These are phyloP conservation scores for Saprolegnia diclina DNA, from an alignment of 352 stramenopile species.

Conservation along the genomic window DNA sequence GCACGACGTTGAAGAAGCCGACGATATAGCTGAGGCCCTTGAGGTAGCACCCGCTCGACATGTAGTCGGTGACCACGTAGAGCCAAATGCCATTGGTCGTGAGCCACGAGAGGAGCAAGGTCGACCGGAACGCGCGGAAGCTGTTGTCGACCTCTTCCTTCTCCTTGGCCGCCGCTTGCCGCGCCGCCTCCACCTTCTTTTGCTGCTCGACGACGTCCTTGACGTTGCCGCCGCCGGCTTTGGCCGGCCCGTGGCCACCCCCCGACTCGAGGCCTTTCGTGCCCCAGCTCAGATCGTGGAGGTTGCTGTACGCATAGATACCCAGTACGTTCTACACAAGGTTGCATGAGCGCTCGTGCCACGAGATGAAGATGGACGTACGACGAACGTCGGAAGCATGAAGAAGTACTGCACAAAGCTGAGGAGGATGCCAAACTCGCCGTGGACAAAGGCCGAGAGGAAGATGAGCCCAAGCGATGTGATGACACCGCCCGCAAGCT, in stretches of 20 bases:
- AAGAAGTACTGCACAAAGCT: constrained; percentile 41
- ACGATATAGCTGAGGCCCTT: constrained; percentile 42
- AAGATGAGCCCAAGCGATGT: constrained; percentile 31
- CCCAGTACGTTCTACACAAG: constrained; percentile 33
- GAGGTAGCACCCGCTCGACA: constrained; percentile 46
- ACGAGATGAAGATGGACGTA: neutral
- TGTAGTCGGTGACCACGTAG: constrained; percentile 40
- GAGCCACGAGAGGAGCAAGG: constrained; percentile 47
- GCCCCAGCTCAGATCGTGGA: constrained; percentile 37
- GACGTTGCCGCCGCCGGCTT: constrained; percentile 32
- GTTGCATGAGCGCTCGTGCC: neutral
- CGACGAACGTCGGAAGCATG: constrained; percentile 43
- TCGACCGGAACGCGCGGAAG: constrained; percentile 42
- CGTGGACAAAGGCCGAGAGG: constrained; percentile 35
- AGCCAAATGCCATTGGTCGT: constrained; percentile 44
- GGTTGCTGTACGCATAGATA: constrained; percentile 42
- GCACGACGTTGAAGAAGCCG: constrained; percentile 41
- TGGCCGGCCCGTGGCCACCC: constrained; percentile 28
- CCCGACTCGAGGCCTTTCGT: constrained; percentile 37
- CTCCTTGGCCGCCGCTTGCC: constrained; percentile 33
- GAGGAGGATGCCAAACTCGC: constrained; percentile 38
- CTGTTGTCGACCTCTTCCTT: constrained; percentile 53
- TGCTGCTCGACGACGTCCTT: constrained; percentile 51
- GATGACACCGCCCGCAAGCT: constrained; percentile 25
- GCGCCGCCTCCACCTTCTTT: constrained; percentile 38